Percentiles rank a stretch among this genome's conserved stretches.
Conservation (phyloP, 805 yeast species). For the Candida andamanensis region DNA sequence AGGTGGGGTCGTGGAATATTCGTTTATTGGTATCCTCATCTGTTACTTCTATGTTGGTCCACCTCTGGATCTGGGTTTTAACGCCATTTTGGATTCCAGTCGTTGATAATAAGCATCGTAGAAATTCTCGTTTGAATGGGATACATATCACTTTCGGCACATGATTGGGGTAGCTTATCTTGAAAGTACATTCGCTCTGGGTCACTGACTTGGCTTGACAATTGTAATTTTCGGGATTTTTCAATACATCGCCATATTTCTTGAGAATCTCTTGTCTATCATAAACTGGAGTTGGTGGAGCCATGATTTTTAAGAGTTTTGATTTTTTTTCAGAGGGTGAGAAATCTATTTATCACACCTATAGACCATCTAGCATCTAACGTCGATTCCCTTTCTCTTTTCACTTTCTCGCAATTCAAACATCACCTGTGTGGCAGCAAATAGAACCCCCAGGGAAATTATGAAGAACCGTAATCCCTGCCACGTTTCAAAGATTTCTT, state of each 20-base stretch:
- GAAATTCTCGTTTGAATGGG: conserved; percentile 40
- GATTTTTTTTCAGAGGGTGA: not conserved
- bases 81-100: conserved; percentile 20
- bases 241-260: conserved; percentile 22
- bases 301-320: too few species aligned
- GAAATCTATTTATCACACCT: too few species aligned
- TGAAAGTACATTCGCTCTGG: conserved; percentile 41
- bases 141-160: conserved; percentile 36
- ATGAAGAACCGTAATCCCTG: conserved; percentile 63
- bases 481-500: conserved; percentile 66
- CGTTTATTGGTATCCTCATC: conserved; percentile 26
- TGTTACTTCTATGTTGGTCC: conserved; percentile 39
- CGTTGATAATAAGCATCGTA: conserved; percentile 29
- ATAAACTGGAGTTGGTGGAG: conserved; percentile 42
- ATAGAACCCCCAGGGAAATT: conserved; percentile 59
- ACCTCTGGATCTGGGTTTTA: conserved; percentile 19
- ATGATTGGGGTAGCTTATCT: conserved; percentile 18
- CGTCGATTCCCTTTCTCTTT: conserved; percentile 73
- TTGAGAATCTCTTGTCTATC: conserved; percentile 22
- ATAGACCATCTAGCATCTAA: conserved; percentile 67
- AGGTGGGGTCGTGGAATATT: conserved; percentile 17
- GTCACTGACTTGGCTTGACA: conserved; percentile 31
- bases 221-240: conserved; percentile 25
- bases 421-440: conserved; percentile 88
- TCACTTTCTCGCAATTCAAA: conserved; percentile 88